Percentiles rank a stretch among this genome's conserved stretches.
Evolutionary conservation across 2,329 filamentous ascomycete genomes (phyloP).

Genomic region (Escovopsis sp.): DNA sequence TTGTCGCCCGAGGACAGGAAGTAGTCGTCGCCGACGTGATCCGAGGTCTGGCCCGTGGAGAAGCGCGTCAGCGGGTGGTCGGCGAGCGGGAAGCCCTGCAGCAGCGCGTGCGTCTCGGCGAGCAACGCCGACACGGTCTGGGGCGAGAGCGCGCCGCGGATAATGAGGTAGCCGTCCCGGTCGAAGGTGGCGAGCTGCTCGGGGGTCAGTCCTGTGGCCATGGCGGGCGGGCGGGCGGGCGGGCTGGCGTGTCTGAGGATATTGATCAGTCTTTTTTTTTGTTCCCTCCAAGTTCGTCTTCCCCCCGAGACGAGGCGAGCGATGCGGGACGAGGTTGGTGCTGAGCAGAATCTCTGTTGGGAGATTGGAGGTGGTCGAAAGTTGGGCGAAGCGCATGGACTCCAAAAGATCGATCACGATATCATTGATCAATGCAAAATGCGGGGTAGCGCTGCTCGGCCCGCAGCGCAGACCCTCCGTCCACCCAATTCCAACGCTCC

Average conservation of each 20-base stretch:
- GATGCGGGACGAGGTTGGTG: background rate
- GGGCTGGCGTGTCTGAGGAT: no score
- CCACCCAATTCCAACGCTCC: no score
- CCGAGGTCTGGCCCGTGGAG: conserved; percentile 59
- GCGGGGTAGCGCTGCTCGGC: no score
- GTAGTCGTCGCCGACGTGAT: conserved; percentile 88
- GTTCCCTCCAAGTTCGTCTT: no score
- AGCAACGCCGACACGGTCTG: conserved; percentile 55
- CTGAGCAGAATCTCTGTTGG: no score
- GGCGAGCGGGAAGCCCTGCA: conserved; percentile 61
- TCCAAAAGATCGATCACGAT: no score
- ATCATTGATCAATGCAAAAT: no score
- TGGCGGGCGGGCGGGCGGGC: background rate
- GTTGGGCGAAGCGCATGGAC: no score
- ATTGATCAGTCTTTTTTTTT: background rate
- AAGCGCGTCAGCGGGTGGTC: conserved; percentile 90
- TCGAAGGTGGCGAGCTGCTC: conserved; percentile 60
- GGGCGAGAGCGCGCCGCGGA: conserved; percentile 59
- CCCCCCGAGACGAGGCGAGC: no score
- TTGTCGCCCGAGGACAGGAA: conserved; percentile 85
- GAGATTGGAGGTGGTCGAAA: no score
- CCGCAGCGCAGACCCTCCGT: no score
- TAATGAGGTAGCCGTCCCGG: conserved; percentile 77
- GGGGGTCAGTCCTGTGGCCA: conserved; percentile 38
- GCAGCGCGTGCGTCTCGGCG: conserved; percentile 57